phyloP scores from a whole-genome alignment of 169 alveolate species.

The Cryptosporidium felis region DNA sequence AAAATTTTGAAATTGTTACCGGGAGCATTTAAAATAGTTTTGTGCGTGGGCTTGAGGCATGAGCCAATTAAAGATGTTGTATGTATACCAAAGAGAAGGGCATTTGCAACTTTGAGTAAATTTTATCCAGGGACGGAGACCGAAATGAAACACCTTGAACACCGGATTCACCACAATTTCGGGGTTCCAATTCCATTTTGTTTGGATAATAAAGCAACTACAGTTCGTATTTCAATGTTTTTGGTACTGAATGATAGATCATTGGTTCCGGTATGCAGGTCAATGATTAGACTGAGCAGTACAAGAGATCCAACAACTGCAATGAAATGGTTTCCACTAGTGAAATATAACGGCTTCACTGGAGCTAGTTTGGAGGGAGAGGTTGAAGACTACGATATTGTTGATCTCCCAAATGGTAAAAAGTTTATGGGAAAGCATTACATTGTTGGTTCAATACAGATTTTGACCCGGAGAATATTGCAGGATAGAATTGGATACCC shows the following conservation, averaged over 20 bases:
- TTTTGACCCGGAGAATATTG: slow-evolving; percentile 21
- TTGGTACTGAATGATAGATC: slow-evolving; percentile 11
- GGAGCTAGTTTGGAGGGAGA: neutral
- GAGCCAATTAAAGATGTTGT: slow-evolving; percentile 56
- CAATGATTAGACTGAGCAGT: slow-evolving; percentile 41
- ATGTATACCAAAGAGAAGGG: slow-evolving; percentile 38
- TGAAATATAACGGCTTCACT: slow-evolving; percentile 32
- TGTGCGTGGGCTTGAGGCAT: slow-evolving; percentile 55
- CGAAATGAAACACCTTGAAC: slow-evolving; percentile 24
- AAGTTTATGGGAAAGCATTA: neutral
- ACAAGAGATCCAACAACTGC: slow-evolving; percentile 69
- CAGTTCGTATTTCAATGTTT: slow-evolving; percentile 52
- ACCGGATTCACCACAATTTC: slow-evolving; percentile 36
- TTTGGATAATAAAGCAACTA: slow-evolving; percentile 34
- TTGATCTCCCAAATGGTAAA: neutral
- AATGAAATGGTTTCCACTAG: slow-evolving; percentile 67
- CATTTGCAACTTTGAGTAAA: slow-evolving; percentile 36
- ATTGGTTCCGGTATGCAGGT: slow-evolving; percentile 60
- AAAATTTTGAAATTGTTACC: slow-evolving; percentile 28
- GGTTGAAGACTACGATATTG: neutral
- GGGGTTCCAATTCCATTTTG: slow-evolving; percentile 66
- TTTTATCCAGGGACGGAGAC: neutral
- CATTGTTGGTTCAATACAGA: slow-evolving; percentile 53
- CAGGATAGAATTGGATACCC: slow-evolving; percentile 61
- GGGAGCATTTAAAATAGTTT: slow-evolving; percentile 10